Conservation (phyloP, 495 filamentous ascomycete genomes). For the Neurospora discreta region DNA sequence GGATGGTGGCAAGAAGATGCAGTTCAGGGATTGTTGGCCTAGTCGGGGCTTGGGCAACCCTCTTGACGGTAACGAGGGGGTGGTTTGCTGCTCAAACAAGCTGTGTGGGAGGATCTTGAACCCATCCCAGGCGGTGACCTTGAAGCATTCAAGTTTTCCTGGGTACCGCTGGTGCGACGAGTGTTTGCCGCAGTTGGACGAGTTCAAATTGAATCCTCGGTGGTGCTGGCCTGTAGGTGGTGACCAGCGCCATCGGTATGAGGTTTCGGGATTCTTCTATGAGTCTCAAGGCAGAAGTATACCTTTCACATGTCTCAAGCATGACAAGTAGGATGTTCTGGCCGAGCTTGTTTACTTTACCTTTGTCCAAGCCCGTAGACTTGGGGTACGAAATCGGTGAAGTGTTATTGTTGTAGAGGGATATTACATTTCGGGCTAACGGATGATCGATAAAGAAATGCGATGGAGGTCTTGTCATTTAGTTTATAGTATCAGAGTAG, state of each 20-base stretch:
- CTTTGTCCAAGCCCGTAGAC: too few relatives aligned
- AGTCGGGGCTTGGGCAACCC: not conserved
- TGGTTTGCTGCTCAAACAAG: conserved; percentile 29
- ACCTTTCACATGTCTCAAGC: conserved; percentile 10
- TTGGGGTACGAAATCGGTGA: too few relatives aligned
- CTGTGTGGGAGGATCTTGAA: conserved; percentile 22
- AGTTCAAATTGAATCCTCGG: not conserved
- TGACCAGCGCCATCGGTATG: conserved; percentile 6
- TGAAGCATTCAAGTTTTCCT: conserved; percentile 5
- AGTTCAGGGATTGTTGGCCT: conserved; percentile 18
- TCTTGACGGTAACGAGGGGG: not conserved
- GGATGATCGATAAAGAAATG: fast-evolving
- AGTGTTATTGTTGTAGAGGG: too few relatives aligned
- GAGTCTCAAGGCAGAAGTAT: conserved; percentile 14
- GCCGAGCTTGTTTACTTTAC: too few relatives aligned
- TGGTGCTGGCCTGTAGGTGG: too few relatives aligned
- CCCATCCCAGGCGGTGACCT: conserved; percentile 1
- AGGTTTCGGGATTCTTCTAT: conserved; percentile 15
- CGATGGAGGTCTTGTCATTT: too few relatives aligned
- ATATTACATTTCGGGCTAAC: too few relatives aligned
- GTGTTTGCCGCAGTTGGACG: conserved; percentile 21
- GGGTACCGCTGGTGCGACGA: conserved; percentile 19
- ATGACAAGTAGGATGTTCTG: not conserved
- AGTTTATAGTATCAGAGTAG: too few relatives aligned
- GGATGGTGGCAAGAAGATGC: conserved; percentile 1